Evolutionary conservation across 805 yeast genomes (phyloP).

Genomic region (Spathaspora gorwiae): DNA sequence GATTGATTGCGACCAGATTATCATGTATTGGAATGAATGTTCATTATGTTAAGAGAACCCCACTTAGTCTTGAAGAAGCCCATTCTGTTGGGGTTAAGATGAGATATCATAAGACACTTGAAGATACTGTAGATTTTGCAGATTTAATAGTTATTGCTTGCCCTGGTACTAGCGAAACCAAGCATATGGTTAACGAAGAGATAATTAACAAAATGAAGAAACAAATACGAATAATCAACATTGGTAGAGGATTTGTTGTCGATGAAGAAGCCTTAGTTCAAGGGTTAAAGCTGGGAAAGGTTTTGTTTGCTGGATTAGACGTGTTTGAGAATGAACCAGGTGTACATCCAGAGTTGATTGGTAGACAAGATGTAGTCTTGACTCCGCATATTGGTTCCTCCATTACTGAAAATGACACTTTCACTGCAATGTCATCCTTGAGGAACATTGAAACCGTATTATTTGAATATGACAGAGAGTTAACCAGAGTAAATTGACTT

Average conservation of each 20-base stretch:
- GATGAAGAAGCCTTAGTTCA: conserved; percentile 59
- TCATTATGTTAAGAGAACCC: conserved; percentile 55
- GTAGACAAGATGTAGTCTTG: conserved; percentile 58
- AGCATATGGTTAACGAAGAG: conserved; percentile 46
- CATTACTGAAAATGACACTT: conserved; percentile 49
- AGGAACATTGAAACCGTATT: conserved; percentile 48
- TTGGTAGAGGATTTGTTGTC: conserved; percentile 70
- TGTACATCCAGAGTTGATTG: conserved; percentile 46
- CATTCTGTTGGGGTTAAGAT: conserved; percentile 41
- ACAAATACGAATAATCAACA: conserved; percentile 63
- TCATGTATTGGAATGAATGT: conserved; percentile 58
- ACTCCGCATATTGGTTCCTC: conserved; percentile 74
- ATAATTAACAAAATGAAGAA: conserved; percentile 45
- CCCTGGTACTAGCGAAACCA: conserved; percentile 59
- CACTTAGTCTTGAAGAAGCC: conserved; percentile 31
- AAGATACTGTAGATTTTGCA: conserved; percentile 34
- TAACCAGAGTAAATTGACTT: conserved; percentile 9
- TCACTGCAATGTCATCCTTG: conserved; percentile 49
- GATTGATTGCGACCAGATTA: conserved; percentile 54
- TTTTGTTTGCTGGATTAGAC: conserved; percentile 67
- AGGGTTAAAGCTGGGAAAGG: conserved; percentile 56
- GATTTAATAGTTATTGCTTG: conserved; percentile 64
- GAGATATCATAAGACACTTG: conserved; percentile 33
- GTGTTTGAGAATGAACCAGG: conserved; percentile 65
- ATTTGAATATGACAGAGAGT: background rate